A percentile compares a stretch with the other conserved stretches of the same genome.
Evolutionary conservation across 805 yeast species (phyloP).

Genomic region (Starmerella bombicola): DNA sequence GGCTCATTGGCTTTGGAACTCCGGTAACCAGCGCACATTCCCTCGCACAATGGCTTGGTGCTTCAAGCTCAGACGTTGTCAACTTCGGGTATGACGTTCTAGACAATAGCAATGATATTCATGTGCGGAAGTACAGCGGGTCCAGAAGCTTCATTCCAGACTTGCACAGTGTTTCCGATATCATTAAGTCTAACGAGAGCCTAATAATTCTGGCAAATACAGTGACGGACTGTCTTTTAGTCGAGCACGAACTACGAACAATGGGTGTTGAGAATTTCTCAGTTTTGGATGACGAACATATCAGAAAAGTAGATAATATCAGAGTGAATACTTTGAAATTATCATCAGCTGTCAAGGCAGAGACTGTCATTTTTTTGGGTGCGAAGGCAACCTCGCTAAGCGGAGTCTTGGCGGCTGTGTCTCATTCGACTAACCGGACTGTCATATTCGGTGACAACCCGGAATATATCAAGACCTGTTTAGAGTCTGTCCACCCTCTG

Average conservation of each 20-base stretch:
- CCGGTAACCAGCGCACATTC: conserved; percentile 67
- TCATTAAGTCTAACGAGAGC: background rate
- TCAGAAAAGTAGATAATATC: background rate
- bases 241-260: background rate
- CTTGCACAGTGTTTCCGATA: background rate
- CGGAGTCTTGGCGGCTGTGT: conserved; percentile 31
- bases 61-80: conserved; percentile 43
- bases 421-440: conserved; percentile 30
- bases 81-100: conserved; percentile 59
- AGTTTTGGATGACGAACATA: background rate
- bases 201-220: background rate
- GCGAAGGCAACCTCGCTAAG: background rate
- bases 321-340: background rate
- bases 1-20: conserved; percentile 59
- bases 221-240: background rate
- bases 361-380: background rate
- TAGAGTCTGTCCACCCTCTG: conserved; percentile 64
- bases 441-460: conserved; percentile 48
- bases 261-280: background rate
- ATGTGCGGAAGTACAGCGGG: conserved; percentile 19
- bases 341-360: background rate
- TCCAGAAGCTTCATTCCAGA: background rate
- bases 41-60: conserved; percentile 79
- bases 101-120: conserved; percentile 34
- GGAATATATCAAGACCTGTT: conserved; percentile 56